Base-by-base conservation (phyloP, 2,329 filamentous ascomycete genomes). In the Didymella arachidicola region DNA sequence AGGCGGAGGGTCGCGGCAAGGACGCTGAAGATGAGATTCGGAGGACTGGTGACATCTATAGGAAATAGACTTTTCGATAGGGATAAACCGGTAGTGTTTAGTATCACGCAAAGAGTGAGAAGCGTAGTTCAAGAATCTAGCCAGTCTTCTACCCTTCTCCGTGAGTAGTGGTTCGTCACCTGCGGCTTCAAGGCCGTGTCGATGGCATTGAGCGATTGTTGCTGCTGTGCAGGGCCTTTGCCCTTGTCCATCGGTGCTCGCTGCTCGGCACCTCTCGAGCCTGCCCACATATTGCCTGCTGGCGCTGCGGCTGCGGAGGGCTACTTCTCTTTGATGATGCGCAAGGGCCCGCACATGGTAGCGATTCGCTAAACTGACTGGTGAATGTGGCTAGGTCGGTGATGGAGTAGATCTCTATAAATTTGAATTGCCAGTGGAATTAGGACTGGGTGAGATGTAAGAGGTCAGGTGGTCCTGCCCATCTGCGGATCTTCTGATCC, bases 31-130 rank as follows among this genome's bases (percentile, higher is more conserved):
- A 78, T 59, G 82, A 84, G 68, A 81, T 84, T 48, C 65, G 63
- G 38, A 70, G 77, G 61, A 83, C 81, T 1, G 82, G 82, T 1
- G 79, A 82, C 39, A 79, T 83, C 14, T 84, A 84, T 53, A 64
- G 66, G 56, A 67, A 73, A 44, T 58, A 46, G 50, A 25, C 52
- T 22, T 22, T 10, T 53, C 30, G 16, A 14, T 18, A 10, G 4
- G 34, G 22, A 26, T 7, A 5, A 22, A 19, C 36, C n/a, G 11
- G 36, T 39, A 16, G 10, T 39, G n/a, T 18, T 11, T 18, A n/a
- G n/a, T n/a, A 39, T 12, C 7, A 2, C 5, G 3, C 8, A 16
- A 7, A 39, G 7, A 3, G 25, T 18, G 25, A n/a, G 18, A 38
- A 30, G 8, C n/a, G 4, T 36, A 36, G 8, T 7, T 46, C 39